A percentile compares a stretch with the other conserved stretches of the same genome.
Conservation (phyloP, 768 basidiomycete species). For the Termitomyces sp. region DNA sequence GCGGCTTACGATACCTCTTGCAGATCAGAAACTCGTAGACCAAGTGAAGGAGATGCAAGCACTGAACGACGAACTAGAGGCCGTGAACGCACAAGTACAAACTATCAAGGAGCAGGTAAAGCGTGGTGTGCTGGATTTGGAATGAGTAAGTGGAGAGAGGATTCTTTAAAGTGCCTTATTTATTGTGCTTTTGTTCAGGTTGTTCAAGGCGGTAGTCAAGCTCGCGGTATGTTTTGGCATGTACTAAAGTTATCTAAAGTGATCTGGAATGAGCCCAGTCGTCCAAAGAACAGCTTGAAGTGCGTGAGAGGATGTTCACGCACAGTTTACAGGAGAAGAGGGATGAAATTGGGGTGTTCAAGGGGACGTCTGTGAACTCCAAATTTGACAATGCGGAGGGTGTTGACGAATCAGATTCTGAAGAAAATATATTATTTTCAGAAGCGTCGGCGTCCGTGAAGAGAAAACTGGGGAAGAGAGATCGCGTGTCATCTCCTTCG, state of each 20-base stretch:
- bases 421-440: constrained; percentile 13
- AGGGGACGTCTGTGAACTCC: background rate
- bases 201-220: background rate
- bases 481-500: constrained; percentile 4
- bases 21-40: too few relatives aligned
- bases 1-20: too few relatives aligned
- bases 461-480: constrained; percentile 9
- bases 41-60: too few relatives aligned
- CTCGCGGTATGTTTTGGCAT: background rate
- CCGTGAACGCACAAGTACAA: too few relatives aligned
- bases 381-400: too few relatives aligned
- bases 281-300: constrained; percentile 27
- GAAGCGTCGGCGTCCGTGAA: constrained; percentile 2
- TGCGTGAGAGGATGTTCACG: constrained; percentile 34
- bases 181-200: background rate
- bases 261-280: background rate
- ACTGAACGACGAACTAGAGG: too few relatives aligned
- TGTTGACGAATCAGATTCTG: background rate
- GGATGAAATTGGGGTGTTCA: background rate
- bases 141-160: background rate
- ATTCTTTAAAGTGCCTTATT: background rate
- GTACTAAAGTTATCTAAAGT: background rate
- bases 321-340: constrained; percentile 14
- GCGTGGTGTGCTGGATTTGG: too few relatives aligned
- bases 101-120: too few relatives aligned